Percentiles rank a stretch among this genome's conserved stretches.
phyloP scores from a whole-genome alignment of 352 stramenopile species.

The Phytophthora crassamura region DNA sequence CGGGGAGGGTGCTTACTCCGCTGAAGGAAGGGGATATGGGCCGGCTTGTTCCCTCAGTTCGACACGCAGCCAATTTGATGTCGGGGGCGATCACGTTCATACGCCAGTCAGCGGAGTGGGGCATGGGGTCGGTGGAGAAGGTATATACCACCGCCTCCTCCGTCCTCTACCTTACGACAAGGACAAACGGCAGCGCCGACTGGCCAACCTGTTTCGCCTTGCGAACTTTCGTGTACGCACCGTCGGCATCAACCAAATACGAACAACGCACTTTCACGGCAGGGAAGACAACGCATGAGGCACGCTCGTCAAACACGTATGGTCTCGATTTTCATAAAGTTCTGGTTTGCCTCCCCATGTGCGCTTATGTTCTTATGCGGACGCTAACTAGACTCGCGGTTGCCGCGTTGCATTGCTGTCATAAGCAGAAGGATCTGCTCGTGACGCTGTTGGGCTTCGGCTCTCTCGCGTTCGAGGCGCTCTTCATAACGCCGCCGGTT shows the following conservation, averaged over 20 bases:
- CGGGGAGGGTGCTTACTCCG: background rate
- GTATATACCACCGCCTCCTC: background rate
- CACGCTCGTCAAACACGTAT: too few species aligned
- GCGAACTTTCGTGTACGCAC: background rate
- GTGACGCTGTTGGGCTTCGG: background rate
- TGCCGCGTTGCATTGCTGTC: background rate
- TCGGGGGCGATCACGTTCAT: background rate
- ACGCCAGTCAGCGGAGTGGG: too few species aligned
- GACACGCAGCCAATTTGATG: background rate
- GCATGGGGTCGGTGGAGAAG: background rate
- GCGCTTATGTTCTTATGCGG: too few species aligned
- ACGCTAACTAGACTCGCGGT: too few species aligned
- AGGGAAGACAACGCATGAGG: background rate
- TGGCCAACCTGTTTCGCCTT: background rate
- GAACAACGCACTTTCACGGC: slow-evolving; percentile 6
- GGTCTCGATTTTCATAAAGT: too few species aligned
- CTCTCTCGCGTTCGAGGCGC: background rate
- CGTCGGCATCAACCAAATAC: background rate
- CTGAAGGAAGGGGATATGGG: slow-evolving; percentile 1
- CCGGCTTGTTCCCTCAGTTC: background rate
- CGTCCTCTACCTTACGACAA: background rate
- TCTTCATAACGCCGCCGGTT: background rate
- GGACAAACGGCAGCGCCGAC: background rate
- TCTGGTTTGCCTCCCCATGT: too few species aligned
- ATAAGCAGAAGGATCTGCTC: slow-evolving; percentile 1